A percentile compares a stretch with the other conserved stretches of the same genome.
Evolutionary conservation across 1,139 yeast species (phyloP).

Genomic region (Ashbya aceris): DNA sequence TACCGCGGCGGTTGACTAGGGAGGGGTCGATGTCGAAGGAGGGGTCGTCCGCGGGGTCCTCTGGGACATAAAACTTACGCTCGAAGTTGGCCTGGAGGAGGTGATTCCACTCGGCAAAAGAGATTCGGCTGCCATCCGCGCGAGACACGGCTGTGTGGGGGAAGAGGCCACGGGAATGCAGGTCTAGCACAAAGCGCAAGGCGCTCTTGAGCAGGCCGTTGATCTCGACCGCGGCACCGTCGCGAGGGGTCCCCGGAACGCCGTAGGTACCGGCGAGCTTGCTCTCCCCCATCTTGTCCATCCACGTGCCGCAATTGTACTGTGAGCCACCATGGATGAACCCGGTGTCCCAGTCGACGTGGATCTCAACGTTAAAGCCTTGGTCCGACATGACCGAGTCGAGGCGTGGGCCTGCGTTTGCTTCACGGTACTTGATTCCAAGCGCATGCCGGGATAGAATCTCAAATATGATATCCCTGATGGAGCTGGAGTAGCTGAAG

Average conservation of each 20-base stretch:
- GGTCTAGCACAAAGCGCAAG: slow-evolving; percentile 63
- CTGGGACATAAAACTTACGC: slow-evolving; percentile 65
- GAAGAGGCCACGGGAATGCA: slow-evolving; percentile 48
- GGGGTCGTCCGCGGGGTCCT: slow-evolving; percentile 44
- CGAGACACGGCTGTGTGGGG: slow-evolving; percentile 45
- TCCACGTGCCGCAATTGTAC: slow-evolving; percentile 96
- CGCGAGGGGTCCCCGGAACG: slow-evolving; percentile 93
- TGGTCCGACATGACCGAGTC: slow-evolving; percentile 90
- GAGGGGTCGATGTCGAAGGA: slow-evolving; percentile 51
- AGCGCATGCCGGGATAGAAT: slow-evolving; percentile 76
- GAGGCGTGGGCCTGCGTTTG: slow-evolving; percentile 82
- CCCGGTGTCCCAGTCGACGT: slow-evolving; percentile 86
- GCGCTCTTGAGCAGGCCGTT: slow-evolving; percentile 81
- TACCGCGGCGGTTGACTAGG: slow-evolving; percentile 81
- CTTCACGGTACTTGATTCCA: slow-evolving; percentile 85
- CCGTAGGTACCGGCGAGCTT: slow-evolving; percentile 75
- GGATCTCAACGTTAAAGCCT: slow-evolving; percentile 77
- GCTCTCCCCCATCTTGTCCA: slow-evolving; percentile 99
- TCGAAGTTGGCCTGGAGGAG: slow-evolving; percentile 69
- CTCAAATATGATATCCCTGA: slow-evolving; percentile 74
- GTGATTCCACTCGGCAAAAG: slow-evolving; percentile 59
- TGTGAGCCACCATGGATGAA: slow-evolving; percentile 86
- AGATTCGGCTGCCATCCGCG: slow-evolving; percentile 48
- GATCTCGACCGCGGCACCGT: slow-evolving; percentile 93
- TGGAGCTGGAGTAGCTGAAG: slow-evolving; percentile 57